phyloP scores from a whole-genome alignment of 140 eudicot species.

The Oenanthe javanica region DNA sequence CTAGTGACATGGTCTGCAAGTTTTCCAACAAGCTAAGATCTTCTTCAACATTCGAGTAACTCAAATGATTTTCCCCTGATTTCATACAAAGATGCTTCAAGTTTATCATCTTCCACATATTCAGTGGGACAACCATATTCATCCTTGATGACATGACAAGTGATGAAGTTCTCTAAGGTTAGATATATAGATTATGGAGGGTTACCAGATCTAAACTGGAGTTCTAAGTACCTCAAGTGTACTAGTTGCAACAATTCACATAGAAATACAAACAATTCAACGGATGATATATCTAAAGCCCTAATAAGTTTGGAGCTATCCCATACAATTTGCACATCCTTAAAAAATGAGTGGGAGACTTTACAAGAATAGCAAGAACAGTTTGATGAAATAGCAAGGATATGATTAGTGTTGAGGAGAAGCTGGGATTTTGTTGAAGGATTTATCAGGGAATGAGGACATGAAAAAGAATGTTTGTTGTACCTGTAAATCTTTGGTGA shows the following conservation, averaged over 20 bases:
- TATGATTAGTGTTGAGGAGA: too few relatives aligned
- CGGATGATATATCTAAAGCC: constrained; percentile 26
- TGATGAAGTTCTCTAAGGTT: too few relatives aligned
- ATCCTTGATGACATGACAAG: too few relatives aligned
- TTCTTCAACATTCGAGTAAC: too few relatives aligned
- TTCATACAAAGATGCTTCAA: too few relatives aligned
- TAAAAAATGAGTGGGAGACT: not conserved
- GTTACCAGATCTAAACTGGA: constrained; percentile 10
- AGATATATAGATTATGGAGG: constrained; percentile 9
- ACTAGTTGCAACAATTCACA: constrained; percentile 15
- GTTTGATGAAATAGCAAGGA: not conserved
- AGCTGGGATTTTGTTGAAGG: too few relatives aligned
- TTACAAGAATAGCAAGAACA: constrained; percentile 13
- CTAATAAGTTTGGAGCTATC: constrained; percentile 16
- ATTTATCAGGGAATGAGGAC: too few relatives aligned
- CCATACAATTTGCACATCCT: constrained; percentile 5
- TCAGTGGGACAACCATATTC: too few relatives aligned
- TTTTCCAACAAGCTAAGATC: too few relatives aligned
- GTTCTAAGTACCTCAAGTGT: constrained; percentile 36
- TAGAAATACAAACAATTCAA: constrained; percentile 8
- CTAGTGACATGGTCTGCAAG: too few relatives aligned
- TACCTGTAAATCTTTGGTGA: not conserved
- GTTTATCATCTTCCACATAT: too few relatives aligned
- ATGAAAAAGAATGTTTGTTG: not conserved
- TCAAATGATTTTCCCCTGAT: too few relatives aligned